phyloP scores from a whole-genome alignment of 73 alveolate genomes.

The Urostyla sp. region DNA sequence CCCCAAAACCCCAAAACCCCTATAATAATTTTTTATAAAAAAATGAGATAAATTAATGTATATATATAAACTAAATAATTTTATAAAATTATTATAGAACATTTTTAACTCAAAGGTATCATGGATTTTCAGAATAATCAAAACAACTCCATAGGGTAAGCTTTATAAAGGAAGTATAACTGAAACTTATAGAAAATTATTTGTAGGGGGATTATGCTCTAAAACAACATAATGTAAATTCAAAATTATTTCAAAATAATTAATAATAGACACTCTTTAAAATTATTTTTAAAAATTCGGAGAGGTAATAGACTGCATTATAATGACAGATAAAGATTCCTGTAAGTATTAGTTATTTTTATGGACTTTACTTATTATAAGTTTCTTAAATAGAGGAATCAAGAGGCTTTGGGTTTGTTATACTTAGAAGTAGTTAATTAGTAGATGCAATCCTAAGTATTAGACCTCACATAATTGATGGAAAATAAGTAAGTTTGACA shows the following conservation, averaged over 20 bases:
- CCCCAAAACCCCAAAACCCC: too few relatives aligned
- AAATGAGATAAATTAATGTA: too few relatives aligned
- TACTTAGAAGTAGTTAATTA: neutral
- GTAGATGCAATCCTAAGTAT: neutral
- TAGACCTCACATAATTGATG: conserved; percentile 47
- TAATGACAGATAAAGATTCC: conserved; percentile 44
- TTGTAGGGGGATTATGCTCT: neutral
- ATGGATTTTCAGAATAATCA: too few relatives aligned
- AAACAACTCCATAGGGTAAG: too few relatives aligned
- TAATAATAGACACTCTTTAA: conserved; percentile 4
- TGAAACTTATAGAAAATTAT: neutral
- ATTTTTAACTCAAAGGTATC: too few relatives aligned
- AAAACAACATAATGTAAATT: neutral
- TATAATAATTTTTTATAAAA: too few relatives aligned
- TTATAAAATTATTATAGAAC: too few relatives aligned
- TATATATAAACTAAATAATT: too few relatives aligned
- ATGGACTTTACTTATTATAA: neutral
- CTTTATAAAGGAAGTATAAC: too few relatives aligned
- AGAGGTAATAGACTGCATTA: conserved; percentile 32
- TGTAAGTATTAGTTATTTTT: neutral
- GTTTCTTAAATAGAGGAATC: conserved; percentile 34
- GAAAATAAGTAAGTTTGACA: conserved; percentile 49
- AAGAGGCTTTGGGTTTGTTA: conserved; percentile 67
- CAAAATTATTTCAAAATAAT: neutral
- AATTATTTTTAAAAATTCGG: conserved; percentile 35